Conservation (phyloP, 2,329 filamentous ascomycete genomes). For the Fusarium proliferatum region DNA sequence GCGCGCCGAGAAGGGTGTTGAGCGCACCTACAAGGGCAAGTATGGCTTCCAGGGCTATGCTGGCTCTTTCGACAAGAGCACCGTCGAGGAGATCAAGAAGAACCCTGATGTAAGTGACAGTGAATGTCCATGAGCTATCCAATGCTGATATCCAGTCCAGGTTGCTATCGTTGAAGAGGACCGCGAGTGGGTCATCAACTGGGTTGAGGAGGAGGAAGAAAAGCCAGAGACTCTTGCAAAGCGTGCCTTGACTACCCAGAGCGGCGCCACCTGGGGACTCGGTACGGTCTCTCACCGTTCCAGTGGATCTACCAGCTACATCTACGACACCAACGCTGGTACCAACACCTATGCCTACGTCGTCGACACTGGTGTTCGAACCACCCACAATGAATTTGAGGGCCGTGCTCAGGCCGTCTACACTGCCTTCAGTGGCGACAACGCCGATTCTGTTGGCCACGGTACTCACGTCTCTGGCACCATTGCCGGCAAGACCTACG, state of each 20-base stretch:
- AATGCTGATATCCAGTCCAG: slow-evolving; percentile 25
- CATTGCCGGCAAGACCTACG: slow-evolving; percentile 50
- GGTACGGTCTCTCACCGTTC: slow-evolving; percentile 48
- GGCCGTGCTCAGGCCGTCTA: slow-evolving; percentile 57
- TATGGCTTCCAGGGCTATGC: slow-evolving; percentile 56
- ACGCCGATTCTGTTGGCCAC: slow-evolving; percentile 52
- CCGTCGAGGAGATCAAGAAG: slow-evolving; percentile 55
- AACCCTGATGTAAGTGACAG: slow-evolving; percentile 54
- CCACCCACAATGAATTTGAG: slow-evolving; percentile 64
- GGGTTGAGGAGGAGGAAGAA: slow-evolving; percentile 29
- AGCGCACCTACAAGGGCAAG: slow-evolving; percentile 46
- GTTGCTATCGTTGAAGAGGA: slow-evolving; percentile 48
- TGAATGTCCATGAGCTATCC: background rate
- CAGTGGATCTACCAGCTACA: slow-evolving; percentile 52
- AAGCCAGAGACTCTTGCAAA: slow-evolving; percentile 33
- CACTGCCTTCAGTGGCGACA: slow-evolving; percentile 42
- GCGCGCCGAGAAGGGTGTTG: slow-evolving; percentile 54
- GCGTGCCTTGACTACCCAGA: slow-evolving; percentile 46
- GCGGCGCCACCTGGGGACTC: slow-evolving; percentile 48
- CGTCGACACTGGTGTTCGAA: slow-evolving; percentile 70
- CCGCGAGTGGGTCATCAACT: slow-evolving; percentile 45
- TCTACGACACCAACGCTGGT: slow-evolving; percentile 60
- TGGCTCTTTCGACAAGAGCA: slow-evolving; percentile 55
- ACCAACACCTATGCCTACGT: slow-evolving; percentile 67
- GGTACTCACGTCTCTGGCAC: slow-evolving; percentile 56